Base-by-base conservation (phyloP, 345 rosid genomes). In the Citrus mangshanensis region DNA sequence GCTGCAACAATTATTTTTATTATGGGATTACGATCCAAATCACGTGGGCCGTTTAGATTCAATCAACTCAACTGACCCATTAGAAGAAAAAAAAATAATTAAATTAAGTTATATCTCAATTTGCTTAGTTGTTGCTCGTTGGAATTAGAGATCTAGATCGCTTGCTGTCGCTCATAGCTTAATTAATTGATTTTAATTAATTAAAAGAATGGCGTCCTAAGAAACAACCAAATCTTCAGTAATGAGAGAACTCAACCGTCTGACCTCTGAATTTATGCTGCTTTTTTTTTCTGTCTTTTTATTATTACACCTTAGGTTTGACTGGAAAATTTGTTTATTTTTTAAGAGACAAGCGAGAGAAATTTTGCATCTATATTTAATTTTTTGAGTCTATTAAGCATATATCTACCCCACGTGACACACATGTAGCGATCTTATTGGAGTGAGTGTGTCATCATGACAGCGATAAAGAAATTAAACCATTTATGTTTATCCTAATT, bases 1-100 rank as follows among this genome's bases (percentile, higher is more conserved):
- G 25, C 22, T 24, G 5, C 32, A 9, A 25, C 27, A 30, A 27
- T 32, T 4, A 37, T 28, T 14, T 67, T 77, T 61, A 73, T 77
- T 21, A 22, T 73, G 35, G 76, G 59, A 49, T 63, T 77, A 51
- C 37, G 79, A 78, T 68, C 60, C 60, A 61, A 78, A 74, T 8
- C 72, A 74, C 61, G 79, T 74, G 84, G 38, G 9, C 9, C 32
- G 69, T 63, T 62, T 42, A 59, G 40, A 58, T 58, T 38, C 68
- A 60, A 60, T 38, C 68, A 60, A 73, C 1, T 25, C 68, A 16
- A 54, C 58, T 5, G 58, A 54, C 22, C 22, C 58, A 16, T 16
- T 54, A 16, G 19, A 32, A 10, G n/a, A 5, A 34, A 22, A 56
- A 32, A 10, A 6, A 5, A 34, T 3, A 32, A 22, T 22, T 32